Percentiles rank a stretch among this genome's conserved stretches.
Evolutionary conservation across 495 filamentous ascomycete species (phyloP).

Genomic region (Aspergillus egyptiacus): DNA sequence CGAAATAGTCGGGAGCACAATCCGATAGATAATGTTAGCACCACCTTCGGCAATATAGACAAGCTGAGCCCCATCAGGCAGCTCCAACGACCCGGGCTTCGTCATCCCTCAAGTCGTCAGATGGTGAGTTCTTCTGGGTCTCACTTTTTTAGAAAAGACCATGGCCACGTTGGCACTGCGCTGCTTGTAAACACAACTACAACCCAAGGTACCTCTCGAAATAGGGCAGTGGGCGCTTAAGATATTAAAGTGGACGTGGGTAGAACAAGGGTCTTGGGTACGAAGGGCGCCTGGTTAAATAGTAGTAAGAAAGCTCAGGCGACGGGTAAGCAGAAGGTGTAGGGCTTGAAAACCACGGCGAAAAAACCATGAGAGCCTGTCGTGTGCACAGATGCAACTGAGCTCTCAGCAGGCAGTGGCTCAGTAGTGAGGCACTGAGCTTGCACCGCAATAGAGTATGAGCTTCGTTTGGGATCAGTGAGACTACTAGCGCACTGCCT

Average conservation of each 20-base stretch:
- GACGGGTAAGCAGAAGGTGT: not conserved
- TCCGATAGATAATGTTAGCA: constrained; percentile 65
- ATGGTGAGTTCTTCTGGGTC: constrained; percentile 7
- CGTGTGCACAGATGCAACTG: constrained; percentile 8
- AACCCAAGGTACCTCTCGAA: constrained; percentile 2
- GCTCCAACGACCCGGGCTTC: constrained; percentile 33
- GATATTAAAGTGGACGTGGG: not conserved
- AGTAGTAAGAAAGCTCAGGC: constrained; percentile 2
- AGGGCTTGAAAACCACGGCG: constrained; percentile 6
- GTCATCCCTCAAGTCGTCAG: constrained; percentile 30
- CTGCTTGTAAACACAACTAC: constrained; percentile 3
- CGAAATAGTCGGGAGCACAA: constrained; percentile 30
- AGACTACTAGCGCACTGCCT: constrained; percentile 7
- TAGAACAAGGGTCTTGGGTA: not conserved
- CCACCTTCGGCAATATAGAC: constrained; percentile 61
- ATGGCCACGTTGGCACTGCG: constrained; percentile 17
- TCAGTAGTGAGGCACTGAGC: not conserved
- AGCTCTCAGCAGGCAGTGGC: not conserved
- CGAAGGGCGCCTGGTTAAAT: constrained; percentile 2
- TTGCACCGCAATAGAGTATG: constrained; percentile 1
- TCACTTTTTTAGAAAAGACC: constrained; percentile 13
- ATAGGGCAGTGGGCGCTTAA: not conserved
- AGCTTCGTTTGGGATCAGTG: constrained; percentile 1
- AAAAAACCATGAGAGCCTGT: constrained; percentile 1
- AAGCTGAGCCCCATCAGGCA: constrained; percentile 39